phyloP scores from a whole-genome alignment of 805 yeast genomes.

The Candida tibetensis region DNA sequence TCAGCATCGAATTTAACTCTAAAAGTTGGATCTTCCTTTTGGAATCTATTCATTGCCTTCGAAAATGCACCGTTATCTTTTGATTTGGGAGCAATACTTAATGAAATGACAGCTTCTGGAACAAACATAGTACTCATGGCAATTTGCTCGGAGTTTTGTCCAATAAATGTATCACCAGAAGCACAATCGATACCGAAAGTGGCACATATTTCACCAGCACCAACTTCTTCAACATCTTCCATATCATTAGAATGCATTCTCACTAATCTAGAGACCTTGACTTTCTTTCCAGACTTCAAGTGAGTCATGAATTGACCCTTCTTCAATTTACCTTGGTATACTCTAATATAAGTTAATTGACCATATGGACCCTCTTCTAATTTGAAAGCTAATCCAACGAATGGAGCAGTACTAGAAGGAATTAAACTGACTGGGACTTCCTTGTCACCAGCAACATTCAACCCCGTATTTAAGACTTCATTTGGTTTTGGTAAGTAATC shows the following conservation, averaged over 20 bases:
- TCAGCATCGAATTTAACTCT: conserved; percentile 87
- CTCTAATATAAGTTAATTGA: conserved; percentile 94
- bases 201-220: conserved; percentile 99
- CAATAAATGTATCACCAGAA: conserved; percentile 96
- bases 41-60: conserved; percentile 95
- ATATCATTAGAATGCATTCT: conserved; percentile 99
- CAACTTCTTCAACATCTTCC: conserved; percentile 96
- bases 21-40: conserved; percentile 98
- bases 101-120: conserved; percentile 97
- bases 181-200: conserved; percentile 99
- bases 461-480: conserved; percentile 85
- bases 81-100: conserved; percentile 83
- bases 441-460: conserved; percentile 67
- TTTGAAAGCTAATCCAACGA: conserved; percentile 97
- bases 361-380: conserved; percentile 98
- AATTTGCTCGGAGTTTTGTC: conserved; percentile 61
- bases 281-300: conserved; percentile 87
- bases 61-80: conserved; percentile 87
- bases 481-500: conserved; percentile 95
- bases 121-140: conserved; percentile 98
- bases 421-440: conserved; percentile 62
- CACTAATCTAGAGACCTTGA: conserved; percentile 83
- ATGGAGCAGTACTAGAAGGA: conserved; percentile 73
- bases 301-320: conserved; percentile 89
- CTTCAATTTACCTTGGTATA: conserved; percentile 91